These are phyloP conservation scores for Acanthamoeba lenticulata DNA, from an alignment of 208 protist species.

Conservation along the genomic window DNA sequence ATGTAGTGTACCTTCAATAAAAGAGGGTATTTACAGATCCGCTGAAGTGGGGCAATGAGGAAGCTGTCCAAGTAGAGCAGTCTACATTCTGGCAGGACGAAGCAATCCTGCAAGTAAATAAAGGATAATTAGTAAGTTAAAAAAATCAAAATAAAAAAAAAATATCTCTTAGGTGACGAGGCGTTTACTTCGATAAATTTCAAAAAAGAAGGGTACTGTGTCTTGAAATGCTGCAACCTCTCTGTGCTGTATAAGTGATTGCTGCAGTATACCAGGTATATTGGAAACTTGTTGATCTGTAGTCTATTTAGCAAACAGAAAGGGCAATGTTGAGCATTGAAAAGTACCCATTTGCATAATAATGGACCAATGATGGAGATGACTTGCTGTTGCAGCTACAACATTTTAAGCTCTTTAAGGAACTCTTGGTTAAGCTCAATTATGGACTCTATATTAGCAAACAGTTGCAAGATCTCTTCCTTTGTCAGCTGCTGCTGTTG, in stretches of 20 bases:
- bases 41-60: neutral
- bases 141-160: neutral
- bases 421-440: neutral
- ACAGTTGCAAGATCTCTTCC: neutral
- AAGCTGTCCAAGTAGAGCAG: neutral
- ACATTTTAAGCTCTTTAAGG: neutral
- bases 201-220: neutral
- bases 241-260: neutral
- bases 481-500: neutral
- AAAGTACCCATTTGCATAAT: neutral
- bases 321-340: too few species aligned
- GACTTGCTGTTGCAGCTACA: neutral
- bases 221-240: neutral
- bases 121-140: neutral
- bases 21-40: neutral
- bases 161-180: too few species aligned
- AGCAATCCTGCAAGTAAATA: neutral
- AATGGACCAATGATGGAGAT: neutral
- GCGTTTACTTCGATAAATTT: neutral
- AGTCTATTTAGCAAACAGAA: too few species aligned
- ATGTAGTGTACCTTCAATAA: slow-evolving; percentile 1
- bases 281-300: neutral
- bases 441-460: neutral
- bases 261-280: neutral
- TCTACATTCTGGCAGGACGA: neutral